phyloP scores from a whole-genome alignment of 1,284 basidiomycete species.

The Apiotrichum akiyoshidainum region DNA sequence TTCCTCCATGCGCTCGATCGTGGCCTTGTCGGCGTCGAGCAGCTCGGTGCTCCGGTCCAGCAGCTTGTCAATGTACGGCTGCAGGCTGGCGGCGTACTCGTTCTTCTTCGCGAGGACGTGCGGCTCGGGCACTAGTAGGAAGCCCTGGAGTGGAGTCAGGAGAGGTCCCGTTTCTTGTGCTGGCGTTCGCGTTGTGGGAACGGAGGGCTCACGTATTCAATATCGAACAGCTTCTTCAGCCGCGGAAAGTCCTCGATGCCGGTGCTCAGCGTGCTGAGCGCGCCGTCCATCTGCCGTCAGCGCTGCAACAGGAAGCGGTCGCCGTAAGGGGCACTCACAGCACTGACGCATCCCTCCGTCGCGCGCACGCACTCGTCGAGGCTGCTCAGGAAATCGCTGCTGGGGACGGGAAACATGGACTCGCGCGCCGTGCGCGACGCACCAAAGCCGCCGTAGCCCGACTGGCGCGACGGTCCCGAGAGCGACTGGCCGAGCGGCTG shows the following conservation, averaged over 20 bases:
- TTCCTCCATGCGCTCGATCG: slow-evolving; percentile 26
- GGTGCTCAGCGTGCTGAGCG: slow-evolving; percentile 28
- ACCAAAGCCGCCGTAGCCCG: neutral
- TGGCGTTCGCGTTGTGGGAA: no score
- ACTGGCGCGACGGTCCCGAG: neutral
- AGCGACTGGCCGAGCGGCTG: neutral
- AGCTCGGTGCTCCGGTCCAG: slow-evolving; percentile 36
- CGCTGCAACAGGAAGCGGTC: no score
- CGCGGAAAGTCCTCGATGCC: slow-evolving; percentile 45
- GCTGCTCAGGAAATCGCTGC: slow-evolving; percentile 33
- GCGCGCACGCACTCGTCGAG: slow-evolving; percentile 47
- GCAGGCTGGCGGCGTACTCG: slow-evolving; percentile 37
- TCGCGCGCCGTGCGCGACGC: slow-evolving; percentile 13
- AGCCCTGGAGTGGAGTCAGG: slow-evolving; percentile 41
- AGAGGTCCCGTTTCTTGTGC: no score
- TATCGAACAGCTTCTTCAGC: slow-evolving; percentile 38
- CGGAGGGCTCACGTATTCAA: slow-evolving; percentile 39
- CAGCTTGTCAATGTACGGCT: slow-evolving; percentile 46
- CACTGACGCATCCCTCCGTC: slow-evolving; percentile 37
- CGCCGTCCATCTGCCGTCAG: slow-evolving; percentile 16
- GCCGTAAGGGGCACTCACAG: slow-evolving; percentile 14
- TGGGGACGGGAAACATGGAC: slow-evolving; percentile 28
- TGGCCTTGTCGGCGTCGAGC: slow-evolving; percentile 26
- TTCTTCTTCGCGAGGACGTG: slow-evolving; percentile 38
- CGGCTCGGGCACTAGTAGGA: slow-evolving; percentile 44